Percentiles rank a stretch among this genome's conserved stretches.
phyloP scores from a whole-genome alignment of 106 monocot genomes.

The Apostasia shenzhenica region DNA sequence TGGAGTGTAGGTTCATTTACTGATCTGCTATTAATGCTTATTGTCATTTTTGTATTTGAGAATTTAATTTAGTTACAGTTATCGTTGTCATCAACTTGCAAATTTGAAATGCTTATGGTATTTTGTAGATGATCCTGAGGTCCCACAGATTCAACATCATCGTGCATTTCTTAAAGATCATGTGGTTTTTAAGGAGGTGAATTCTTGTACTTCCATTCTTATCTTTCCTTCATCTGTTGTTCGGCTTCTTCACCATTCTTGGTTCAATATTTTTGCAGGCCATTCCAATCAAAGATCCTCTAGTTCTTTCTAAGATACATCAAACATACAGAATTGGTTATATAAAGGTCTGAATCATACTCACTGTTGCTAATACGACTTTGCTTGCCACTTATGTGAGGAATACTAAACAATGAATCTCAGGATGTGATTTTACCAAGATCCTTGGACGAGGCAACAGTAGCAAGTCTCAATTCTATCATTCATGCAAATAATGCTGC shows the following conservation, averaged over 20 bases:
- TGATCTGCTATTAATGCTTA: background rate
- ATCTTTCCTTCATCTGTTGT: background rate
- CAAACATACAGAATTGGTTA: slow-evolving; percentile 89
- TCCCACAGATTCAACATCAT: slow-evolving; percentile 49
- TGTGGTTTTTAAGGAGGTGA: slow-evolving; percentile 90
- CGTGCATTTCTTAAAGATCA: slow-evolving; percentile 81
- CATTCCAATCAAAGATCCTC: slow-evolving; percentile 64
- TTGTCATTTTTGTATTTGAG: background rate
- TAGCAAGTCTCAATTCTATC: slow-evolving; percentile 71
- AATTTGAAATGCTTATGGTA: background rate
- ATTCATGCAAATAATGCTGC: slow-evolving; percentile 74
- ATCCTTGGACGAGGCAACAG: slow-evolving; percentile 69
- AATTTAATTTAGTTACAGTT: background rate
- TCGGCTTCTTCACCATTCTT: background rate
- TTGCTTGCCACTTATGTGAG: background rate
- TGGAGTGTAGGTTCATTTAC: slow-evolving; percentile 73
- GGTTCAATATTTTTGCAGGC: slow-evolving; percentile 24
- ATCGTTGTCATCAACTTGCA: background rate
- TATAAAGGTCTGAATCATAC: slow-evolving; percentile 65
- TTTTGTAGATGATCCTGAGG: slow-evolving; percentile 78
- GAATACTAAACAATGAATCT: slow-evolving; percentile 1
- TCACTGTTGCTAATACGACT: background rate
- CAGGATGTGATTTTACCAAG: slow-evolving; percentile 92
- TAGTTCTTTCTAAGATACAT: slow-evolving; percentile 82
- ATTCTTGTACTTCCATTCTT: background rate